Conservation (phyloP, 169 alveolate genomes). For the Plasmodium inui region DNA sequence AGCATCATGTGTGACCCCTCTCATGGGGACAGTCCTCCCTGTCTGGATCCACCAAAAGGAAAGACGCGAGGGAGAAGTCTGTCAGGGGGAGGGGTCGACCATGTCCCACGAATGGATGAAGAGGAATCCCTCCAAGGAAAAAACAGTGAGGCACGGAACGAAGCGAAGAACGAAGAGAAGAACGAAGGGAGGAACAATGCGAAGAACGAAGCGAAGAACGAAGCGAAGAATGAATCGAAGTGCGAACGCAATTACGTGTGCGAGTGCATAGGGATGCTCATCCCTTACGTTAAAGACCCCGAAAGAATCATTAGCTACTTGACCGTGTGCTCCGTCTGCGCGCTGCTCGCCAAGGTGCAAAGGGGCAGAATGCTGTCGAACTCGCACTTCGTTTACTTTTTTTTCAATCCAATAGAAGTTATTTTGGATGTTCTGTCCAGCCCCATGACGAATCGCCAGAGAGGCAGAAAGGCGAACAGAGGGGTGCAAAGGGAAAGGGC, state of each 20-base stretch:
- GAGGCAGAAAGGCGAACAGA: background rate
- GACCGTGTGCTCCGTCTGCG: constrained; percentile 49
- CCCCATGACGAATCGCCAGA: background rate
- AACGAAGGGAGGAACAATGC: background rate
- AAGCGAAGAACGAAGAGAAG: background rate
- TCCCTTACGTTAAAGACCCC: constrained; percentile 67
- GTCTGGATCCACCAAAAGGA: background rate
- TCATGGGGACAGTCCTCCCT: background rate
- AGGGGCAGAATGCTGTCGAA: constrained; percentile 4
- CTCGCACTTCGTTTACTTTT: constrained; percentile 55
- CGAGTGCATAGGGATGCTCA: constrained; percentile 61
- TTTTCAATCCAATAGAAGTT: constrained; percentile 55
- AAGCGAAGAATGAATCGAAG: background rate
- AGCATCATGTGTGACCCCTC: background rate
- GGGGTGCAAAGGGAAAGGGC: background rate
- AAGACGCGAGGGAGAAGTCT: background rate
- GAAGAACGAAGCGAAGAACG: background rate
- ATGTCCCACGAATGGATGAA: background rate
- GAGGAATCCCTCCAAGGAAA: background rate
- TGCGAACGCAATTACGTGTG: constrained; percentile 32
- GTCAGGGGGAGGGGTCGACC: background rate
- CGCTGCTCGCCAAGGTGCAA: constrained; percentile 35
- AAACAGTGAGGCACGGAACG: background rate
- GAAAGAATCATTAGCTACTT: constrained; percentile 53
- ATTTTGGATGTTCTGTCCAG: constrained; percentile 18